phyloP scores from a whole-genome alignment of 1,139 yeast species.

The Kodamaea alishanica region DNA sequence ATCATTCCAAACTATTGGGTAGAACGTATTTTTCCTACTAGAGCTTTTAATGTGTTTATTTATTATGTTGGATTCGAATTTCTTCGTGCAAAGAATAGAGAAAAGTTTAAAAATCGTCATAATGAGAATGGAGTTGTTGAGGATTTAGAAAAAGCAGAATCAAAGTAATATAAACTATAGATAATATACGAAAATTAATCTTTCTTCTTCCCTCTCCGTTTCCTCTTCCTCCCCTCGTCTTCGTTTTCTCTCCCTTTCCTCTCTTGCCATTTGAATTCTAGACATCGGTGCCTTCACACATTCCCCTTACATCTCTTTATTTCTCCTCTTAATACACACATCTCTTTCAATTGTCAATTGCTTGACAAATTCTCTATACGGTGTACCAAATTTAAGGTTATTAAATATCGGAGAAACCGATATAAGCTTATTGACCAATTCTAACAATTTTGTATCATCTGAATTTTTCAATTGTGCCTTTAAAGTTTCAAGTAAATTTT shows the following conservation, averaged over 20 bases:
- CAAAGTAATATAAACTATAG: no score
- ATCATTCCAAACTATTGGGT: conserved; percentile 82
- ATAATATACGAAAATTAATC: no score
- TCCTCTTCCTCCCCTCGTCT: no score
- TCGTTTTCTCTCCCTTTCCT: no score
- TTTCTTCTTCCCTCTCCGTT: no score
- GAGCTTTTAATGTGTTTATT: conserved; percentile 45
- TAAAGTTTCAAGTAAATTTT: conserved; percentile 40
- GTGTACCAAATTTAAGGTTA: conserved; percentile 46
- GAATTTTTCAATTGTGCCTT: conserved; percentile 32
- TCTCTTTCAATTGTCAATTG: conserved; percentile 31
- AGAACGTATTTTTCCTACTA: conserved; percentile 62
- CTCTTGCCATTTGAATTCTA: no score
- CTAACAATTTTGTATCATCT: conserved; percentile 25
- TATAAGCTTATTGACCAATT: conserved; percentile 42
- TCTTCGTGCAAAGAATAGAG: conserved; percentile 32
- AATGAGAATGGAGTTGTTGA: no score
- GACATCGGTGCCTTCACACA: no score
- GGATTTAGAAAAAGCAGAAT: conserved; percentile 4
- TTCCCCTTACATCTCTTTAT: background rate
- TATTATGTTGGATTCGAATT: conserved; percentile 49
- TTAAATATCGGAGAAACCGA: conserved; percentile 50
- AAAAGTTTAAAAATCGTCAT: conserved; percentile 18
- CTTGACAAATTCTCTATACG: conserved; percentile 43
- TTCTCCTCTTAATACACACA: conserved; percentile 21